phyloP scores from a whole-genome alignment of 257 asterid genomes.

The Coffea eugenioides region DNA sequence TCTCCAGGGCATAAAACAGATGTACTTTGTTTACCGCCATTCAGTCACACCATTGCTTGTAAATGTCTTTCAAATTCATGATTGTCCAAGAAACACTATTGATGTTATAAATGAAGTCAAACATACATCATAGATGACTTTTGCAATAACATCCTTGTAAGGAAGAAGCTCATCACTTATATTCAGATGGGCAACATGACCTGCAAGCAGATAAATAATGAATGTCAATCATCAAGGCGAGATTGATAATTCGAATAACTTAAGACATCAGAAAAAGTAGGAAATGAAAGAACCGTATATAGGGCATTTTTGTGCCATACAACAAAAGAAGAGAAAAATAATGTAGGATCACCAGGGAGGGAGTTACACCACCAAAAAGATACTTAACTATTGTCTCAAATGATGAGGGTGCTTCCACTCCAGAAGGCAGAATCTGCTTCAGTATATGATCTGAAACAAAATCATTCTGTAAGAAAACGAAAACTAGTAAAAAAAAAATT shows the following conservation, averaged over 20 bases:
- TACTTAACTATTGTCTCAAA: constrained; percentile 98
- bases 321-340: not conserved
- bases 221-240: constrained; percentile 18
- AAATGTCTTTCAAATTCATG: not conserved
- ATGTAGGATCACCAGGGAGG: not conserved
- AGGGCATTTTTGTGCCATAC: not conserved
- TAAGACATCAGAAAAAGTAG: too few relatives aligned
- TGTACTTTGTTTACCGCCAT: not conserved
- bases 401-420: constrained; percentile 86
- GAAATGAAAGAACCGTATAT: too few relatives aligned
- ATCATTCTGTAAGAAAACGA: not conserved
- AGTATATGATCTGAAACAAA: constrained; percentile 69
- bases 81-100: not conserved
- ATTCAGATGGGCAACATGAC: constrained; percentile 93
- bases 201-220: constrained; percentile 44
- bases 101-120: constrained; percentile 1
- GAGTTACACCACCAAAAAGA: constrained; percentile 21
- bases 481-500: too few relatives aligned
- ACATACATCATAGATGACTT: constrained; percentile 90
- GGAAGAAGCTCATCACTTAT: constrained; percentile 78
- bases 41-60: not conserved
- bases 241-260: not conserved
- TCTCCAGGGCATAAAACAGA: not conserved
- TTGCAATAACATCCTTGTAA: constrained; percentile 77
- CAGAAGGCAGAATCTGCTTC: constrained; percentile 86